Evolutionary conservation across 1,284 basidiomycete genomes (phyloP).

Genomic region (Vanrija pseudolonga): DNA sequence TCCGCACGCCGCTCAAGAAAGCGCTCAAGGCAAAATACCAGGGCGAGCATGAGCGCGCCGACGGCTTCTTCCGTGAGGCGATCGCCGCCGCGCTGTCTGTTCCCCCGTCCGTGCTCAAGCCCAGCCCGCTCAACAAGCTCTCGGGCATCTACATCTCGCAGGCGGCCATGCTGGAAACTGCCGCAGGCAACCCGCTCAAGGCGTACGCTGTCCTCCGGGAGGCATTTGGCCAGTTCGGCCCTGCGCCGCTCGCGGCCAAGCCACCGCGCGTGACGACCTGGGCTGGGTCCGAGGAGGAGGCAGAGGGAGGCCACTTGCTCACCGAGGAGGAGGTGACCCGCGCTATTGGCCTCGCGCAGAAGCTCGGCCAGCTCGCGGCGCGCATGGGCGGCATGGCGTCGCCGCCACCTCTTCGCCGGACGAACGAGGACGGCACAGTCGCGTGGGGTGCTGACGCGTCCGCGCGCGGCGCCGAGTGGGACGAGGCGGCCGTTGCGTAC

Average conservation of each 20-base stretch:
- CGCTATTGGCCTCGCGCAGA: slow-evolving; percentile 41
- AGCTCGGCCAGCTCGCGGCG: slow-evolving; percentile 24
- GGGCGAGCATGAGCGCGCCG: slow-evolving; percentile 39
- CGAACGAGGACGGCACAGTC: too few species aligned
- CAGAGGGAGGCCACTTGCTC: slow-evolving; percentile 7
- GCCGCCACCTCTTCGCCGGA: slow-evolving; percentile 11
- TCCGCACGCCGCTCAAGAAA: slow-evolving; percentile 40
- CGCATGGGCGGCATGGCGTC: slow-evolving; percentile 6
- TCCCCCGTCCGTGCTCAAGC: slow-evolving; percentile 28
- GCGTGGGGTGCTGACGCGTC: neutral
- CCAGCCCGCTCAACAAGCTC: slow-evolving; percentile 44
- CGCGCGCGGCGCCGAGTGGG: slow-evolving; percentile 20
- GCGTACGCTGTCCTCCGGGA: slow-evolving; percentile 35
- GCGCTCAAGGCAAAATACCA: slow-evolving; percentile 42
- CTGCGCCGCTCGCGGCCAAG: slow-evolving; percentile 20
- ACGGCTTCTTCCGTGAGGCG: slow-evolving; percentile 41
- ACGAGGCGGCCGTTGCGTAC: slow-evolving; percentile 35
- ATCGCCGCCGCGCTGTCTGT: slow-evolving; percentile 29
- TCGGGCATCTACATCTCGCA: slow-evolving; percentile 46
- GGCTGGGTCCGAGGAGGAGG: neutral
- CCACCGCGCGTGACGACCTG: neutral
- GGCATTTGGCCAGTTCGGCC: slow-evolving; percentile 33
- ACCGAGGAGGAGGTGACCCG: slow-evolving; percentile 34
- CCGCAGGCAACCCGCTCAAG: slow-evolving; percentile 29
- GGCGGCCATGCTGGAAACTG: slow-evolving; percentile 37